Conservation (phyloP, 1,284 basidiomycete genomes). For the Boletellus deceptivus region DNA sequence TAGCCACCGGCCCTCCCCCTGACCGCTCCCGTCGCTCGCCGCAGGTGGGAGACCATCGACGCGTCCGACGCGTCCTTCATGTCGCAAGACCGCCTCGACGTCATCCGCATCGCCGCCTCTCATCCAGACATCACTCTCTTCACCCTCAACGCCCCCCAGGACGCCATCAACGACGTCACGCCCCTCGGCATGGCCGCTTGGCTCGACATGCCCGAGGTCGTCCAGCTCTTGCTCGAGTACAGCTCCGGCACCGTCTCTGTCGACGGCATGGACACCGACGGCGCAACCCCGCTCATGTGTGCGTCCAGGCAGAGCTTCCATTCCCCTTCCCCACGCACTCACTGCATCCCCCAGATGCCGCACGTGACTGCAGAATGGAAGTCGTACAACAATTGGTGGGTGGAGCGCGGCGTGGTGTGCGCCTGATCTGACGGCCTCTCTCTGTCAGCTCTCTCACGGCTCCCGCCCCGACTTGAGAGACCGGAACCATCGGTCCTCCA, state of each 20-base stretch:
- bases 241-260: constrained; percentile 61
- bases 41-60: constrained; percentile 64
- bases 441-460: constrained; percentile 55
- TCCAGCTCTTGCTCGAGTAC: constrained; percentile 56
- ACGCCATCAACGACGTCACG: constrained; percentile 64
- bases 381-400: constrained; percentile 62
- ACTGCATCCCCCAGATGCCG: constrained; percentile 51
- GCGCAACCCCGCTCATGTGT: constrained; percentile 79
- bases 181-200: constrained; percentile 74
- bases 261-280: constrained; percentile 66
- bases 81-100: constrained; percentile 51
- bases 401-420: constrained; percentile 5
- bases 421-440: constrained; percentile 9
- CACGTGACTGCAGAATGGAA: constrained; percentile 63
- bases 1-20: background rate
- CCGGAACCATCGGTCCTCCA: constrained; percentile 61
- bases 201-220: constrained; percentile 59
- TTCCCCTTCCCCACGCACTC: constrained; percentile 4
- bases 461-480: constrained; percentile 71
- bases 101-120: constrained; percentile 51
- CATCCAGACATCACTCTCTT: constrained; percentile 59
- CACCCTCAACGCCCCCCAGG: constrained; percentile 66
- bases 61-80: constrained; percentile 64
- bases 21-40: background rate
- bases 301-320: constrained; percentile 32